Conservation (phyloP, 2,329 filamentous ascomycete genomes). For the Lasiodiplodia citricola region DNA sequence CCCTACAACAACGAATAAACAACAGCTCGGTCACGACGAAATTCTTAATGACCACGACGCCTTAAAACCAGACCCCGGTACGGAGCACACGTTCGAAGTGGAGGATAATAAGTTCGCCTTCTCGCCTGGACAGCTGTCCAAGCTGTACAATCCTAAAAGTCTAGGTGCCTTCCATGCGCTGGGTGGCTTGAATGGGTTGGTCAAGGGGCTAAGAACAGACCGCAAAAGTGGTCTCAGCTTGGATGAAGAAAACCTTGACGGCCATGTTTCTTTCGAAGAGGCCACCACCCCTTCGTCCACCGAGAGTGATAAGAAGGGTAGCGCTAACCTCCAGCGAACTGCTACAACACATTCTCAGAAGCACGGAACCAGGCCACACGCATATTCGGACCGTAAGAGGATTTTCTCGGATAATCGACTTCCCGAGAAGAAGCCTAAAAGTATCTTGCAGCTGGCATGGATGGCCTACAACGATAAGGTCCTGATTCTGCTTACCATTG, state of each 20-base stretch:
- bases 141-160: constrained; percentile 58
- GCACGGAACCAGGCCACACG: constrained; percentile 29
- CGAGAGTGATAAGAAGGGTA: constrained; percentile 7
- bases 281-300: constrained; percentile 47
- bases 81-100: constrained; percentile 35
- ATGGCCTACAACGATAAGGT: constrained; percentile 76
- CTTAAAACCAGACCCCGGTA: constrained; percentile 37
- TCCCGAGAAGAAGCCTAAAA: constrained; percentile 67
- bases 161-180: constrained; percentile 57
- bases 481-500: constrained; percentile 70
- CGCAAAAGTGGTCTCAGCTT: constrained; percentile 54
- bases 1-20: constrained; percentile 44
- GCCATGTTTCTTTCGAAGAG: constrained; percentile 56
- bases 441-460: constrained; percentile 67
- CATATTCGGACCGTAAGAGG: constrained; percentile 62
- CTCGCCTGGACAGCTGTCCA: constrained; percentile 59
- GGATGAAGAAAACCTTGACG: constrained; percentile 56
- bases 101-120: constrained; percentile 60
- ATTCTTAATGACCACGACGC: constrained; percentile 63
- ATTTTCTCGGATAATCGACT: constrained; percentile 67
- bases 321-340: constrained; percentile 25
- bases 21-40: constrained; percentile 46
- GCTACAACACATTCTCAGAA: constrained; percentile 28
- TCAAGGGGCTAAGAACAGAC: constrained; percentile 58
- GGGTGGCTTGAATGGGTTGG: constrained; percentile 61